Conservation (phyloP, 495 filamentous ascomycete genomes). For the Penicillium longicatenatum region DNA sequence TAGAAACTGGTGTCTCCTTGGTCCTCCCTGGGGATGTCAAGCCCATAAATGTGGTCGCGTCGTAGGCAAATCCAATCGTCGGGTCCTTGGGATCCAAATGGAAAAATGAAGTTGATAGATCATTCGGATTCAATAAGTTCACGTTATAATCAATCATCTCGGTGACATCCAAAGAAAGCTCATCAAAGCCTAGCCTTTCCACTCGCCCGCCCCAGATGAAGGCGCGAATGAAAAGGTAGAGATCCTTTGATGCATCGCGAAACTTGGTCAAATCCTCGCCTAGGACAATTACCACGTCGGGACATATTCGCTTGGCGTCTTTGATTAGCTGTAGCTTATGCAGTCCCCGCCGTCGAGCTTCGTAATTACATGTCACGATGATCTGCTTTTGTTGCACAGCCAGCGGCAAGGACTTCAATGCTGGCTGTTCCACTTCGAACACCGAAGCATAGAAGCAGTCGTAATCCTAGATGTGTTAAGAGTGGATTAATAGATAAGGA, state of each 20-base stretch:
- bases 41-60: constrained; percentile 64
- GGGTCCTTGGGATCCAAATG: constrained; percentile 74
- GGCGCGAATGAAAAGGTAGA: constrained; percentile 67
- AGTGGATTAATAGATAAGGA: neutral
- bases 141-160: constrained; percentile 83
- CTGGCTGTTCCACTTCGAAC: constrained; percentile 77
- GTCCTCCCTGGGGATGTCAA: constrained; percentile 51
- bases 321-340: constrained; percentile 80
- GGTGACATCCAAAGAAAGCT: constrained; percentile 79
- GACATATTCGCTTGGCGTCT: constrained; percentile 78
- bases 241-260: constrained; percentile 78
- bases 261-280: constrained; percentile 88
- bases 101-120: constrained; percentile 73
- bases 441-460: constrained; percentile 95
- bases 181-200: constrained; percentile 85
- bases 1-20: neutral
- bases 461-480: constrained; percentile 62
- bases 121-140: constrained; percentile 65
- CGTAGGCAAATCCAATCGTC: constrained; percentile 74
- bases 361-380: constrained; percentile 94
- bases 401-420: constrained; percentile 69
- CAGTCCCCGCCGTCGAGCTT: constrained; percentile 73
- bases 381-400: constrained; percentile 86
- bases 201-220: constrained; percentile 75
- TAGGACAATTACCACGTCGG: constrained; percentile 80